Evolutionary conservation across 352 stramenopile genomes (phyloP), one percentile per base, ranked within the genome.

Genomic region (Phytophthora tubulina): DNA sequence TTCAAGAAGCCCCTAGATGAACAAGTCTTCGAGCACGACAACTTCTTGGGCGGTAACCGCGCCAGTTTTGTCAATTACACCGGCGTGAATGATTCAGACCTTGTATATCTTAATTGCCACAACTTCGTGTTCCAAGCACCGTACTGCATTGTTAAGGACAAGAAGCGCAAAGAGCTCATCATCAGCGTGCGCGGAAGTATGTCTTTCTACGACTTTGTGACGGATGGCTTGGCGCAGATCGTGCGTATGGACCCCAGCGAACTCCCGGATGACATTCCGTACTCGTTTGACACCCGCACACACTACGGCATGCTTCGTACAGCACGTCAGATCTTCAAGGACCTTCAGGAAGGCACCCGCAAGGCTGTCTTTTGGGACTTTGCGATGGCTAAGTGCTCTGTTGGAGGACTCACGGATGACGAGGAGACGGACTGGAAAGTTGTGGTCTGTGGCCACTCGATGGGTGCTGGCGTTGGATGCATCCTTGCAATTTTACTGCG

Each of bases 181-280:
- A 86, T 94, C 57, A 85, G 78, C 63, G 79, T 93, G 38, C 87
- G 87, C 17, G 87, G 85, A n/a, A 90, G 79, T 51, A 79, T 94
- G 62, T 91, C 82, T 35, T 94, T 92, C 60, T 90, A 93, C 66
- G 85, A 94, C 67, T 91, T 92, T 67, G 74, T 92, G 45, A 94
- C 87, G 21, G 85, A 94, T 60, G 82, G 81, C 1, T 76, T 94
- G 61, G 85, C 82, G 5, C 78, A 91, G 41, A 87, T 91, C 31
- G 81, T 90, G 27, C 63, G 67, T 38, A 92, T 94, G 85, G 70
- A 84, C 2, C 70, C 82, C 1, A 66, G 75, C 14, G 85, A 93
- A 58, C 70, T 91, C 6, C 85, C 84, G 4, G 63, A 67, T 6
- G 81, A 90, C 46, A 67, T 90, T 30, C 81, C 86, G 6, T 77